Evolutionary conservation across 2,329 filamentous ascomycete species (phyloP), one percentile per base, ranked within the genome.

Genomic region (Epichloe bromicola): DNA sequence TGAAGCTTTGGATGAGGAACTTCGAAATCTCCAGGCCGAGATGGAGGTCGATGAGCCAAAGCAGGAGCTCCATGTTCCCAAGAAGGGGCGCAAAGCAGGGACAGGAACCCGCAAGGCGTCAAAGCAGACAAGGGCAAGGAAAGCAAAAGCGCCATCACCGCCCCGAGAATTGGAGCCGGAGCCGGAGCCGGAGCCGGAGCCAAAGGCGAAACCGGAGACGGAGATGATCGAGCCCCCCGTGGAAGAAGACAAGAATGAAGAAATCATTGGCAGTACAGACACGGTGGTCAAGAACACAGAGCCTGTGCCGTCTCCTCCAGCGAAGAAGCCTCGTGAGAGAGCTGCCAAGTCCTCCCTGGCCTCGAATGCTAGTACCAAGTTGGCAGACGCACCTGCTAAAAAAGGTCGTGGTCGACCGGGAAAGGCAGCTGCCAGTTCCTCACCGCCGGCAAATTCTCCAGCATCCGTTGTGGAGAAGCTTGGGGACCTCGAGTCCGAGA

Each of bases 11-110:
- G 72, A 79, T 5, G 72, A 72, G 8, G 77, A 80, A 51, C 61
- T 80, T 5, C 65, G 66, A 46, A 68, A 69, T 4, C 63, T 80
- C 10, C 70, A 77, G 52, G 66, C 67, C 17, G 73, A 79, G 51
- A 74, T 77, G 70, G 65, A 70, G 23, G 57, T 65, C 5, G 64
- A 72, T 17, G 61, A 62, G 45, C 55, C 55, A 46, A 53, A 61
- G 8, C 69, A 74, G 40, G 58, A 66, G n/a, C 57, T 75, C 0
- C 63, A 67, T 4, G 66, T 74, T 11, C 70, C 74, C 4, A 80
- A 80, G 63, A 80, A 77, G 60, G 74, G 73, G 26, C 73, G 74
- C 46, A 79, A 79, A 57, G 61, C 72, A 3, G 71, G 64, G 10
- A 66, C 69, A 3, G 71, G 65, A n/a, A 65, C 69, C 3, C 71